Percentiles rank a stretch among this genome's conserved stretches.
These are phyloP conservation scores for Tetrahymena malaccensis DNA, from an alignment of 73 alveolate genomes.

Conservation along the genomic window DNA sequence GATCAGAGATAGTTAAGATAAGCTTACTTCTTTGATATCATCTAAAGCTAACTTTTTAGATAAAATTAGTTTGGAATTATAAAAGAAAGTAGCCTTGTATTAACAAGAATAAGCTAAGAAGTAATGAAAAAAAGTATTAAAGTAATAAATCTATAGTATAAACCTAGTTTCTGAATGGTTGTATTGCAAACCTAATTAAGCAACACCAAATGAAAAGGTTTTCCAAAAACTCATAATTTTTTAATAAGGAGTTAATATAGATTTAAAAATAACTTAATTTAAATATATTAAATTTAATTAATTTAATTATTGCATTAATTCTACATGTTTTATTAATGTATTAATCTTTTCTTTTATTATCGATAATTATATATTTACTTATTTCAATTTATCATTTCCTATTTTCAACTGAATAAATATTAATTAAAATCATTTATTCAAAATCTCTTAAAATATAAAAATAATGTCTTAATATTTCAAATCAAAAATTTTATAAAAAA, in stretches of 20 bases:
- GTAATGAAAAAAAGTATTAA: not conserved
- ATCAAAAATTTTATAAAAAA: too few relatives aligned
- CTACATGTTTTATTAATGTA: not conserved
- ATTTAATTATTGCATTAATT: not conserved
- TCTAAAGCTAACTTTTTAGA: slow-evolving; percentile 32
- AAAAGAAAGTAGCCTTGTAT: not conserved
- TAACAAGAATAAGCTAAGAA: slow-evolving; percentile 12
- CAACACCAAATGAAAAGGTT: not conserved
- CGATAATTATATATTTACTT: not conserved
- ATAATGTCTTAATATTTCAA: too few relatives aligned
- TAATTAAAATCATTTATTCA: too few relatives aligned
- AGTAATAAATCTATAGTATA: not conserved
- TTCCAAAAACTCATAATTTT: not conserved
- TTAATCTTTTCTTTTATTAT: not conserved
- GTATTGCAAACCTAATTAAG: not conserved
- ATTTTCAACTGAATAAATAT: too few relatives aligned
- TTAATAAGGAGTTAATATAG: not conserved
- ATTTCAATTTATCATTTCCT: not conserved
- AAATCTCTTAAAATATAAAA: too few relatives aligned
- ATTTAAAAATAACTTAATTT: not conserved
- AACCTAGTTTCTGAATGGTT: not conserved
- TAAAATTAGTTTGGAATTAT: slow-evolving; percentile 25
- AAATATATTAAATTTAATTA: not conserved
- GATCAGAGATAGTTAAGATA: slow-evolving; percentile 21
- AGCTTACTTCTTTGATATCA: not conserved